Evolutionary conservation across 2,329 filamentous ascomycete genomes (phyloP), one percentile per base, ranked within the genome.

Genomic region (Corynespora cassiicola): DNA sequence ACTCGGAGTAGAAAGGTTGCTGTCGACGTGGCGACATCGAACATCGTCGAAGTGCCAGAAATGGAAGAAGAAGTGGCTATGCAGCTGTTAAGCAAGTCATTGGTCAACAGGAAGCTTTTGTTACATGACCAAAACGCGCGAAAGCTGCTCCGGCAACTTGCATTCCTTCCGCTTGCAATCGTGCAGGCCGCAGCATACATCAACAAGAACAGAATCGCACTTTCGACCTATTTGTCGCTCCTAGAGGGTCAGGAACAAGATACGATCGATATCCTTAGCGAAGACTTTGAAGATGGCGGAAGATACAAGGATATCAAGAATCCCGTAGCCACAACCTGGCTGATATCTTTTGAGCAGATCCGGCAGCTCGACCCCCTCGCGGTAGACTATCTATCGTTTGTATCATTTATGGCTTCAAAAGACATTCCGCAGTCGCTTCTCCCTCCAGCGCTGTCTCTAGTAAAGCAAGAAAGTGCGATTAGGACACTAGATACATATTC

Each of bases 261-360:
- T 11, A 31, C 45, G 4, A 47, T 65, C 9, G 49, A 61, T 1
- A 36, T 70, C 8, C 39, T 69, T 3, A 64, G 45, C 30, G 31
- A 50, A 48, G 56, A 60, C 12, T 69, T 69, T 32, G 45, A 57
- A 17, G 66, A 70, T 45, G 15, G 47, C 14, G 41, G 45, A 9
- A 53, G 63, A 30, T 64, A 69, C 37, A 31, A 30, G 3, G 48
- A 58, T 11, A 46, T 50, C 3, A 46, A 58, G 31, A 69, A 68
- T 36, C 45, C 66, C 7, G 55, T 71, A 8, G 56, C 57, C 4
- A 62, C 49, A 3, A 71, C 65, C 12, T 71, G 58, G 65, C 42
- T 59, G 2, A 58, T 70, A 14, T 68, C 65, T 7, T 70, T 71
- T 30, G 39, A 63, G 7, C 54, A 65, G 22, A 69, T 71, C 16